Conservation (phyloP, 106 monocot species). For the Triglochin maritima region DNA sequence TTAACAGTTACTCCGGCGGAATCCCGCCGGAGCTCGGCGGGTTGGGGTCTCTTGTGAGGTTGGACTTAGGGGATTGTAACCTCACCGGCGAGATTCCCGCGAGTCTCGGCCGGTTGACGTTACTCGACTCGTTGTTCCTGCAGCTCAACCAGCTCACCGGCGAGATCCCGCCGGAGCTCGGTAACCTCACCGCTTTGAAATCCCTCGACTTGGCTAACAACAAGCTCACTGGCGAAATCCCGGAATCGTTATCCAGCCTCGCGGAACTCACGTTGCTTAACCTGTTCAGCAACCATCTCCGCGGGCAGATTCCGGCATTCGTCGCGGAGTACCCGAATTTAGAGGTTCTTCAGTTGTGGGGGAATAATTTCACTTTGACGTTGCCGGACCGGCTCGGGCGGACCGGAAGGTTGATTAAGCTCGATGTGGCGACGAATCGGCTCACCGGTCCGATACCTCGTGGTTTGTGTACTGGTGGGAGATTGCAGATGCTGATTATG, state of each 20-base stretch:
- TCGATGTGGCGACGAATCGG: conserved; percentile 52
- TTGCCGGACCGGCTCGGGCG: conserved; percentile 39
- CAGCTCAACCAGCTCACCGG: conserved; percentile 56
- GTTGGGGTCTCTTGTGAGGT: conserved; percentile 26
- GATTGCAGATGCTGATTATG: conserved; percentile 38
- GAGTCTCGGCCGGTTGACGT: conserved; percentile 28
- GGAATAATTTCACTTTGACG: conserved; percentile 61
- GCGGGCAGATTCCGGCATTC: conserved; percentile 45
- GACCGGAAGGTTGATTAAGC: conserved; percentile 37
- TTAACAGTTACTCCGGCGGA: conserved; percentile 53
- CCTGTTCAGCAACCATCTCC: conserved; percentile 53
- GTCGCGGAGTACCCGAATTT: conserved; percentile 42
- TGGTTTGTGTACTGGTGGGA: conserved; percentile 43
- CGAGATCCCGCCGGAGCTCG: conserved; percentile 45
- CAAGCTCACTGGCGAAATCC: conserved; percentile 66
- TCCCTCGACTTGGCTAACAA: conserved; percentile 76
- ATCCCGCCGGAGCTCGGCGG: conserved; percentile 58
- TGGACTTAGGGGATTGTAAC: conserved; percentile 49
- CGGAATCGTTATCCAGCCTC: conserved; percentile 33
- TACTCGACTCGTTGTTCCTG: conserved; percentile 52
- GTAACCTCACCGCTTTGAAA: conserved; percentile 28
- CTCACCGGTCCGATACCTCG: conserved; percentile 57
- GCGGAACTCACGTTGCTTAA: conserved; percentile 39
- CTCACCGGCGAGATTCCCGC: conserved; percentile 52
- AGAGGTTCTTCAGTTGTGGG: conserved; percentile 67